Percentiles rank a stretch among this genome's conserved stretches.
Evolutionary conservation across 2,329 filamentous ascomycete species (phyloP).

Genomic region (Colletotrichum sp.): DNA sequence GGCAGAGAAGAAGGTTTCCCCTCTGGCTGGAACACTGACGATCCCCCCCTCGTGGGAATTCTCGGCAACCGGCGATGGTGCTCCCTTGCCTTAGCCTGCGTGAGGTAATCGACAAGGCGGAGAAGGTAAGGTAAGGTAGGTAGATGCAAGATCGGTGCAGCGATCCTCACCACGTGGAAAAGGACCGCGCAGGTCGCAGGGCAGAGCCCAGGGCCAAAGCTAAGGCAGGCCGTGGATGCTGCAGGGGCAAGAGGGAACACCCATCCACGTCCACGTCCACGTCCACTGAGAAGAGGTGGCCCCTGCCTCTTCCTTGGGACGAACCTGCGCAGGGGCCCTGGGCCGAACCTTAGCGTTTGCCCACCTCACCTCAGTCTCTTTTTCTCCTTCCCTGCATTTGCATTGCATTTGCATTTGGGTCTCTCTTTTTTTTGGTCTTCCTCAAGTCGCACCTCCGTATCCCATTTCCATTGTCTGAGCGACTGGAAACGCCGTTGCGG

Average conservation of each 20-base stretch:
- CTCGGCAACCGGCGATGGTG: not conserved
- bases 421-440: not conserved
- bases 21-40: not conserved
- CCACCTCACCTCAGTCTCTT: not conserved
- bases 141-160: not conserved
- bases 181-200: not conserved
- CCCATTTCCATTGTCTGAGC: not conserved
- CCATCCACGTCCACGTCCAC: not conserved
- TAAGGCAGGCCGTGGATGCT: not conserved
- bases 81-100: not conserved
- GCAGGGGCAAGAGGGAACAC: not conserved
- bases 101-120: not conserved
- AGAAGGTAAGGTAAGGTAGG: not conserved
- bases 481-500: not conserved
- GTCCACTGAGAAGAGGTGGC: not conserved
- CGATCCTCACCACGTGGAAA: conserved; percentile 1
- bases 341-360: not conserved
- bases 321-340: conserved; percentile 3
- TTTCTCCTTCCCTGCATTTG: not conserved
- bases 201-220: not conserved
- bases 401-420: not conserved
- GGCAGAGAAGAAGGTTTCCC: not conserved
- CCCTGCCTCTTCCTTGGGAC: not conserved
- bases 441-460: not conserved
- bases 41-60: not conserved